Conservation (phyloP, 805 yeast species). For the Saccharomycopsis sp. region DNA sequence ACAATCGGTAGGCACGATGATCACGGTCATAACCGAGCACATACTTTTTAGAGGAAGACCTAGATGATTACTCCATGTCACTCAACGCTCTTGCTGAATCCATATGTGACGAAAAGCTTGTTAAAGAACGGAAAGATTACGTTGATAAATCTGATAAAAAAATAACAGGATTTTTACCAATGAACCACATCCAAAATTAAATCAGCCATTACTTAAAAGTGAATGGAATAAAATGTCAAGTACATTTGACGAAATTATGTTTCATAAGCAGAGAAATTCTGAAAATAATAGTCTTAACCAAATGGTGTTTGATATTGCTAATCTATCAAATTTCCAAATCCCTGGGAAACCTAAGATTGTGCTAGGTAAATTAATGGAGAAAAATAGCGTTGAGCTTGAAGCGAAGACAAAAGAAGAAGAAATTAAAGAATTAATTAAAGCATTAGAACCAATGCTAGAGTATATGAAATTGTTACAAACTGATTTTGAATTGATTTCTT, state of each 20-base stretch:
- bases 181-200: not conserved
- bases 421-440: constrained; percentile 1
- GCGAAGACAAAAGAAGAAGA: not conserved
- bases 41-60: too few relatives aligned
- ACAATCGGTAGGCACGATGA: too few relatives aligned
- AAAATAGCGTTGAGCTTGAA: not conserved
- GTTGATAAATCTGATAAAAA: not conserved
- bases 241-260: not conserved
- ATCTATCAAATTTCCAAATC: not conserved
- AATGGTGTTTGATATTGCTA: not conserved
- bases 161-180: not conserved
- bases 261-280: not conserved
- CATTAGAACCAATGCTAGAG: constrained; percentile 12
- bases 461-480: constrained; percentile 8
- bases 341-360: not conserved
- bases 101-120: not conserved
- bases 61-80: not conserved
- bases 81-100: not conserved
- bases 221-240: not conserved
- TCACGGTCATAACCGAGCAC: too few relatives aligned
- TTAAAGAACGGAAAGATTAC: not conserved
- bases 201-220: not conserved
- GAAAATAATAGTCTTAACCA: not conserved
- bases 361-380: not conserved
- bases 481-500: constrained; percentile 13